These are phyloP conservation scores for Calocybe gangraenosa DNA, from an alignment of 768 basidiomycete genomes.

Conservation along the genomic window DNA sequence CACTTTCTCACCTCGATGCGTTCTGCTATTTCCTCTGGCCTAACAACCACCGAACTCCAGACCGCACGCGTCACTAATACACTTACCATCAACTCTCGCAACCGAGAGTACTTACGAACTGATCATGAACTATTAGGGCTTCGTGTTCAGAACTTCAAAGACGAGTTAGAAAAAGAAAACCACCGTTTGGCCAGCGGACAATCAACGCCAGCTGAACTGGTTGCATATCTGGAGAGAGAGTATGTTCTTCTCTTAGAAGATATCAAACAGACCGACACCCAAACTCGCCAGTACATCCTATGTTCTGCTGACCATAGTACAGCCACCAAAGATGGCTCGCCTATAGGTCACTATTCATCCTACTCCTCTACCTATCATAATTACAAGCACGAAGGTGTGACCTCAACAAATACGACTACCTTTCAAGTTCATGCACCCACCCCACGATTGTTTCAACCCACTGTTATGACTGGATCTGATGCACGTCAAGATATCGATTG, in stretches of 20 bases:
- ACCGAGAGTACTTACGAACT: background rate
- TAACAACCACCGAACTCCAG: background rate
- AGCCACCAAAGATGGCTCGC: too few relatives aligned
- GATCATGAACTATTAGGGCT: slow-evolving; percentile 2
- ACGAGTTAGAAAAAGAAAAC: background rate
- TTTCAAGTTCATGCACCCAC: too few relatives aligned
- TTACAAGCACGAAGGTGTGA: too few relatives aligned
- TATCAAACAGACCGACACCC: background rate
- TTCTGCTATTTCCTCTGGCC: background rate
- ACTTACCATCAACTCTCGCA: slow-evolving; percentile 1
- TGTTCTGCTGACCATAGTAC: too few relatives aligned
- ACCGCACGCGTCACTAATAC: background rate
- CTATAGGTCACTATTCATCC: too few relatives aligned
- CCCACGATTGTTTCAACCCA: too few relatives aligned
- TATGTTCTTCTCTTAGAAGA: background rate
- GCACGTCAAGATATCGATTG: too few relatives aligned
- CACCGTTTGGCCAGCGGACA: background rate
- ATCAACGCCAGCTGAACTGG: background rate
- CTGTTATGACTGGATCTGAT: too few relatives aligned
- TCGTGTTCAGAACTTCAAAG: background rate
- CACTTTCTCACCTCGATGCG: background rate
- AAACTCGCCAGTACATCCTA: too few relatives aligned
- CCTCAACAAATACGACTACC: too few relatives aligned
- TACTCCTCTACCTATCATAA: background rate
- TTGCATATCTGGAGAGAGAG: slow-evolving; percentile 1